These are phyloP conservation scores for Auriscalpium orientale DNA, from an alignment of 768 basidiomycete genomes.

Conservation along the genomic window DNA sequence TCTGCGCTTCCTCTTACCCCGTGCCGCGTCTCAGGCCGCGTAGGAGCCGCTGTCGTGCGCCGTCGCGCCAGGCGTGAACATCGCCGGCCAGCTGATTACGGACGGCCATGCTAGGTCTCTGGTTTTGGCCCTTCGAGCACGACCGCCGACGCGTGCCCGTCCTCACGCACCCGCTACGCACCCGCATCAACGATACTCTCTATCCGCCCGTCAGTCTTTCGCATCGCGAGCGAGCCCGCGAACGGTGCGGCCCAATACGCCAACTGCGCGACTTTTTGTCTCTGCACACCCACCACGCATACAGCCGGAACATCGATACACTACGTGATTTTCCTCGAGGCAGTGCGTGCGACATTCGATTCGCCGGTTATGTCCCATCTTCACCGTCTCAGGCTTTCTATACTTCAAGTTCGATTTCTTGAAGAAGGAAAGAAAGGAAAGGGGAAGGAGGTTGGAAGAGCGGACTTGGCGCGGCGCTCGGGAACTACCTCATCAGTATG, in stretches of 20 bases:
- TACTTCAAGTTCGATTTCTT: conserved; percentile 89
- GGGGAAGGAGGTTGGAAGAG: conserved; percentile 46
- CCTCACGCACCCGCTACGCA: conserved; percentile 71
- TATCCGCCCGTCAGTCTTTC: conserved; percentile 81
- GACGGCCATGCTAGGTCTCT: conserved; percentile 72
- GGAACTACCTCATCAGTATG: conserved; percentile 81
- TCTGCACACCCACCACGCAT: conserved; percentile 83
- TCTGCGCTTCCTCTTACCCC: conserved; percentile 59
- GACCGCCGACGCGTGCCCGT: conserved; percentile 74
- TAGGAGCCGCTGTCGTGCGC: conserved; percentile 34
- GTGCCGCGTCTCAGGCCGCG: conserved; percentile 30
- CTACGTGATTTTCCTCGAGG: conserved; percentile 91
- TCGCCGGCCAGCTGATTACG: conserved; percentile 74
- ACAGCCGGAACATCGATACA: conserved; percentile 61
- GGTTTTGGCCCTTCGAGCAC: conserved; percentile 85
- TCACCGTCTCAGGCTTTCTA: conserved; percentile 52
- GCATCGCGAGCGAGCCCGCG: conserved; percentile 94
- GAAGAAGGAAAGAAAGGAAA: conserved; percentile 51
- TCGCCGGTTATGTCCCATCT: not conserved
- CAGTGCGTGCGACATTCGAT: conserved; percentile 30
- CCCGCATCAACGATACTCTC: conserved; percentile 80
- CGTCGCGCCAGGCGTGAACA: conserved; percentile 55
- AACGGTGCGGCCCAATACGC: conserved; percentile 86
- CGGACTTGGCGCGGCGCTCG: conserved; percentile 79
- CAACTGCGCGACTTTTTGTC: conserved; percentile 88